Base-by-base conservation (phyloP, 2,329 filamentous ascomycete genomes). In the Cladosporium sp. region DNA sequence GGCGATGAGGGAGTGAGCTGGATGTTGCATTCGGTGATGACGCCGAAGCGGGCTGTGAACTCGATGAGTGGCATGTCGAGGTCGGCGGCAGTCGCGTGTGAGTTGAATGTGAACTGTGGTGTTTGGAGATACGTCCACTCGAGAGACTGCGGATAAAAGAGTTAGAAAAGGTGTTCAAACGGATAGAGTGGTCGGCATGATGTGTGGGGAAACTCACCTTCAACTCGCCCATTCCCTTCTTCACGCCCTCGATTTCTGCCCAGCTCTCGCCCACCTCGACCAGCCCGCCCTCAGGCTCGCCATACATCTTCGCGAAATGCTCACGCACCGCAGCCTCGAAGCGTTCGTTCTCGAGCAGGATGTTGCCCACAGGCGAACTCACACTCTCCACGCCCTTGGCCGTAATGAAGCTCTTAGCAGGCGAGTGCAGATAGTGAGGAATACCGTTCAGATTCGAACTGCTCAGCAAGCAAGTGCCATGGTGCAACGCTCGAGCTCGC, bases 381-480 rank as follows among this genome's bases (percentile, higher is more conserved):
- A 98, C 93, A 75, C 94, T 98, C 72, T 95, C 92, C 0, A 97
- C 93, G 0, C 95, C 95, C 67, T 90, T 89, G 0, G 92, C 91
- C 68, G 87, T 87, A 73, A 98, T 89, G 74, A 87, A 93, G 0
- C 84, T 83, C 70, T 88, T 89, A 0, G 90, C 91, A 0, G 93
- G 92, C n/a, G 92, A 93, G 26, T 86, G 85, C 69, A 99, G 78
- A 72, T 94, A 87, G 2, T 84, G 79, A 1, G 88, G 87, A 31
- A 98, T 90, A 49, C 82, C 79, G 33, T 80, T 77, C 50, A 98
- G 81, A 74, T 96, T 91, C 1, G 90, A 89, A 63, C 91, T 93
- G 37, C 85, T 83, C 2, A 98, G 82, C 52, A 99, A 83, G 73
- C 93, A 95, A 0, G 95, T 99, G 8, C 93, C 95, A 78, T 99